Conservation (phyloP, 2,329 filamentous ascomycete genomes). For the Rhinocladiella mackenziei region DNA sequence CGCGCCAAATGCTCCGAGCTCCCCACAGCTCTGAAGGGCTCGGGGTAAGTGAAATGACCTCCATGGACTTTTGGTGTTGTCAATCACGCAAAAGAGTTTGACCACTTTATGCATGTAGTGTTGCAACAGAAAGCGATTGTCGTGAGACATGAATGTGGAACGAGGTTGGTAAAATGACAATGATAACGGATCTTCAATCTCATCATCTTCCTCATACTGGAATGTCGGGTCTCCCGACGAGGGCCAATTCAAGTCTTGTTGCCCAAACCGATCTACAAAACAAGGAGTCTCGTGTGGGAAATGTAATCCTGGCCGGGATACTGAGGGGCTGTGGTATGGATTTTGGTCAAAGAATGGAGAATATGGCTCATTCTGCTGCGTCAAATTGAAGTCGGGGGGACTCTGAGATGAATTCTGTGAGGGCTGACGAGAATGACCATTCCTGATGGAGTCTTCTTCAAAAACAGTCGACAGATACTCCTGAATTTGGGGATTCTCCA, state of each 20-base stretch:
- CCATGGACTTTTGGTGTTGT: slow-evolving; percentile 6
- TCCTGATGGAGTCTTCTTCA: too few relatives aligned
- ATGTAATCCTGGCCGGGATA: too few relatives aligned
- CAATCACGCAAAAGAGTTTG: slow-evolving; percentile 1
- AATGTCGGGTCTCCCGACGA: slow-evolving; percentile 1
- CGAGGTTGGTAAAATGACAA: not conserved
- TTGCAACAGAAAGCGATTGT: slow-evolving; percentile 3
- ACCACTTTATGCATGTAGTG: slow-evolving; percentile 7
- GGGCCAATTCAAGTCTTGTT: slow-evolving; percentile 3
- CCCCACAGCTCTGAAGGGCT: slow-evolving; percentile 3
- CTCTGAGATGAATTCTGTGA: too few relatives aligned
- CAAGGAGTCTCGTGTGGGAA: too few relatives aligned
- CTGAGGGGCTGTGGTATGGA: too few relatives aligned
- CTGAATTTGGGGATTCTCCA: too few relatives aligned
- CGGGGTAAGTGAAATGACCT: slow-evolving; percentile 8
- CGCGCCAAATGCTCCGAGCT: not conserved
- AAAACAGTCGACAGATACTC: too few relatives aligned
- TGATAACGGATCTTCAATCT: not conserved
- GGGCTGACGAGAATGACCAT: too few relatives aligned
- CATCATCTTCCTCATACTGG: not conserved
- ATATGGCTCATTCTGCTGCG: too few relatives aligned
- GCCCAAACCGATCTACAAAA: not conserved
- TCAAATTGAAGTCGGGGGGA: too few relatives aligned
- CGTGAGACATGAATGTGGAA: not conserved
- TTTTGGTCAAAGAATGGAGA: too few relatives aligned